phyloP scores from a whole-genome alignment of 2,329 filamentous ascomycete genomes.

The Microthyrium microscopicum region DNA sequence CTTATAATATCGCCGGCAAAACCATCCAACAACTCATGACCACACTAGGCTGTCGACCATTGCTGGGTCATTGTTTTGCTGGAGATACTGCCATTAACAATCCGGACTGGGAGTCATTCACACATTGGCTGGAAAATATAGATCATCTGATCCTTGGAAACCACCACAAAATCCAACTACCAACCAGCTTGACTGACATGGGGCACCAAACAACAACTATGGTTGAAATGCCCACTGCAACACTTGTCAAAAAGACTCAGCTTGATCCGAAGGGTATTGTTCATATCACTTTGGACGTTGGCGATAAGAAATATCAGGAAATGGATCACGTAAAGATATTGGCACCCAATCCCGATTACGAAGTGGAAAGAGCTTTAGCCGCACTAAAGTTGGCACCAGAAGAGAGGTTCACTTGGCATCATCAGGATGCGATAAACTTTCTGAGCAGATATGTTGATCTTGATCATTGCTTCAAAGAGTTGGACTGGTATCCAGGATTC shows the following conservation, averaged over 20 bases:
- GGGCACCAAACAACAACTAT: no score
- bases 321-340: slow-evolving; percentile 11
- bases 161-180: no score
- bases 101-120: slow-evolving; percentile 5
- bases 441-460: slow-evolving; percentile 11
- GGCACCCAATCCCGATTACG: slow-evolving; percentile 9
- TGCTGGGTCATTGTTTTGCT: slow-evolving; percentile 3
- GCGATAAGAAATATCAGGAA: slow-evolving; percentile 6
- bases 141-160: no score
- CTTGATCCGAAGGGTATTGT: slow-evolving; percentile 2
- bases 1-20: slow-evolving; percentile 10
- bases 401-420: slow-evolving; percentile 3
- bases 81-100: slow-evolving; percentile 4
- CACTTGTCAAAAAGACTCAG: no score
- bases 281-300: slow-evolving; percentile 5
- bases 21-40: slow-evolving; percentile 7
- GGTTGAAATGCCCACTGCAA: no score
- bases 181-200: no score
- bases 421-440: slow-evolving; percentile 5
- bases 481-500: slow-evolving; percentile 7
- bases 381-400: slow-evolving; percentile 6
- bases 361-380: slow-evolving; percentile 9
- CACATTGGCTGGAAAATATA: slow-evolving; percentile 3
- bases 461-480: slow-evolving; percentile 9
- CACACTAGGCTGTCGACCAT: slow-evolving; percentile 8